Conservation (phyloP, 148 eudicot genomes). For the Polygonum maritimum region DNA sequence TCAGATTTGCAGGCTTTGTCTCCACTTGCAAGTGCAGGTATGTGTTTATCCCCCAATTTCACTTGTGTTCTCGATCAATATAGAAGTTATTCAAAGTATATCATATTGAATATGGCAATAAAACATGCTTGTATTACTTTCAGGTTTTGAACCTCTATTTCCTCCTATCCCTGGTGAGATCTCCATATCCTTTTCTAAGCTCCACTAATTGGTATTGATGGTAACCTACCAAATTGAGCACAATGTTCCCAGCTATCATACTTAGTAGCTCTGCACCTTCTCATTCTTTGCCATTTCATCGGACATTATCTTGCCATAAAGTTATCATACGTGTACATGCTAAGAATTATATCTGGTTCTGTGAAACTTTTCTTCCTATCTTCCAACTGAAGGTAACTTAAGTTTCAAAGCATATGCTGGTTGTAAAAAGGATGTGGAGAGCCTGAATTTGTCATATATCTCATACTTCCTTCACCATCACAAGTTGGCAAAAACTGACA, state of each 20-base stretch:
- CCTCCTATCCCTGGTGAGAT: neutral
- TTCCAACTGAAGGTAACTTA: neutral
- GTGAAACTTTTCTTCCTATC: neutral
- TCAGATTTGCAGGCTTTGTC: slow-evolving; percentile 8
- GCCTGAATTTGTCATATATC: neutral
- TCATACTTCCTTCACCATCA: neutral
- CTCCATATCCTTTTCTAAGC: neutral
- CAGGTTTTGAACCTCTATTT: neutral
- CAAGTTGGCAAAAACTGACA: neutral
- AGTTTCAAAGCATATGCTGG: neutral
- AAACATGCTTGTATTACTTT: neutral
- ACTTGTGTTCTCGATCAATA: neutral
- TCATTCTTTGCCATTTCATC: neutral
- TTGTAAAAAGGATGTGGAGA: neutral
- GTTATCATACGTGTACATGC: neutral
- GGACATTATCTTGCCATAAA: neutral
- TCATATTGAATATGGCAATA: neutral
- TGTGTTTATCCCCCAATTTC: neutral
- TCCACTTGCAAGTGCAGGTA: slow-evolving; percentile 3
- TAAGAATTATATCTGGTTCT: neutral
- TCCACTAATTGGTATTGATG: neutral
- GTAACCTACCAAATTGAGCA: neutral
- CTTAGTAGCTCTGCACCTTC: neutral
- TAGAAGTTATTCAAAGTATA: neutral
- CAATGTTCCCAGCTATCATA: neutral